A percentile compares a stretch with the other conserved stretches of the same genome.
Evolutionary conservation across 2,329 filamentous ascomycete genomes (phyloP).

Genomic region (Amylocarpus encephaloides): DNA sequence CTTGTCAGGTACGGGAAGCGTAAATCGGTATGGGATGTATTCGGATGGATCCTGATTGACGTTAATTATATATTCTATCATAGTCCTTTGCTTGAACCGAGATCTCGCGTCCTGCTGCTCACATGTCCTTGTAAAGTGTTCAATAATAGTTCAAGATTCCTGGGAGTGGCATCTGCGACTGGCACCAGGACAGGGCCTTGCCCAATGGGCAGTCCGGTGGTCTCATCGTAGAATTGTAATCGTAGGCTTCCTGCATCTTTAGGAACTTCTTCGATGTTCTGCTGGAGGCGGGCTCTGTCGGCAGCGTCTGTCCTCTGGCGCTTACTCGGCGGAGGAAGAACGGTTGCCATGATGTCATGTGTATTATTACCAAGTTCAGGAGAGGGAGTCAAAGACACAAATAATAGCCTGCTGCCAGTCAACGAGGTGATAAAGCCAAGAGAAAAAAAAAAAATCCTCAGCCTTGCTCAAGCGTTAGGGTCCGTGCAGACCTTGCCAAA

Average conservation of each 20-base stretch:
- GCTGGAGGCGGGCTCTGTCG: slow-evolving; percentile 66
- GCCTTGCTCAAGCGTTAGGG: slow-evolving; percentile 18
- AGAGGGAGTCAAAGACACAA: not conserved
- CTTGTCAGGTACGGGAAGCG: slow-evolving; percentile 42
- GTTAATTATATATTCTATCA: not conserved
- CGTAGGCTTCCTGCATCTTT: slow-evolving; percentile 70
- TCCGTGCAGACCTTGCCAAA: not conserved
- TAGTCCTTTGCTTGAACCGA: not conserved
- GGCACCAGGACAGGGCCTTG: slow-evolving; percentile 58
- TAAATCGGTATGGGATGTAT: slow-evolving; percentile 60
- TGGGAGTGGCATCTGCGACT: slow-evolving; percentile 77
- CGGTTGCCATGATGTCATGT: slow-evolving; percentile 61
- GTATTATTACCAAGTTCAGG: not conserved
- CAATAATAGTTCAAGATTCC: slow-evolving; percentile 79
- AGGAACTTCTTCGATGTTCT: slow-evolving; percentile 64
- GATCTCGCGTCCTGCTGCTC: slow-evolving; percentile 4
- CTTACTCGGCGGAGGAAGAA: slow-evolving; percentile 80
- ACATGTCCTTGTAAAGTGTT: slow-evolving; percentile 79
- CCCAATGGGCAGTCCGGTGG: slow-evolving; percentile 67
- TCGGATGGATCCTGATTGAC: slow-evolving; percentile 47
- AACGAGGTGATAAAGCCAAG: not conserved
- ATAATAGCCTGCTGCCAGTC: not conserved
- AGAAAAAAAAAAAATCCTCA: slow-evolving; percentile 21
- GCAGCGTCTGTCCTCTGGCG: slow-evolving; percentile 72
- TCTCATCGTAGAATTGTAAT: slow-evolving; percentile 80